Percentiles rank a stretch among this genome's conserved stretches.
These are phyloP conservation scores for Geotrichum carabidarum DNA, from an alignment of 1,139 yeast genomes.

Conservation along the genomic window DNA sequence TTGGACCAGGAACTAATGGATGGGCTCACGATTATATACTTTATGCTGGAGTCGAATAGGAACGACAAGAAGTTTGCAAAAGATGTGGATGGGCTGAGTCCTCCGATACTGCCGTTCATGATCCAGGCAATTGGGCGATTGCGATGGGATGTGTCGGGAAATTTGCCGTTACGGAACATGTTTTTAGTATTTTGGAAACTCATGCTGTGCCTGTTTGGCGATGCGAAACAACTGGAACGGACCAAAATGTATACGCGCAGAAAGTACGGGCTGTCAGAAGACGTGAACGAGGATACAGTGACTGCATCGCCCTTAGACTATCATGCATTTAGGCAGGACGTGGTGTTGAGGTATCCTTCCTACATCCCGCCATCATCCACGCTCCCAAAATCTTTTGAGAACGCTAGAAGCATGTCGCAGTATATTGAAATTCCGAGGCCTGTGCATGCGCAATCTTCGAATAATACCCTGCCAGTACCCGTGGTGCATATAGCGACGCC, in stretches of 20 bases:
- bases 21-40: slow-evolving; percentile 51
- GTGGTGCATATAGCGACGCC: slow-evolving; percentile 79
- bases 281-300: slow-evolving; percentile 26
- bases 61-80: slow-evolving; percentile 27
- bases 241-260: slow-evolving; percentile 49
- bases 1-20: slow-evolving; percentile 37
- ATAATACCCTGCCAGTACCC: slow-evolving; percentile 56
- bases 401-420: slow-evolving; percentile 41
- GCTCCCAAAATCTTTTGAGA: slow-evolving; percentile 45
- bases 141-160: slow-evolving; percentile 48
- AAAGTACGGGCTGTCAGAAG: slow-evolving; percentile 42
- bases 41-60: slow-evolving; percentile 41
- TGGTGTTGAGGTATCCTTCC: slow-evolving; percentile 69
- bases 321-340: slow-evolving; percentile 66
- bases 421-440: slow-evolving; percentile 56
- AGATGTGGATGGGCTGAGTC: slow-evolving; percentile 34
- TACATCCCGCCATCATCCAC: slow-evolving; percentile 48
- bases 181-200: slow-evolving; percentile 55
- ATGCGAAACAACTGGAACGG: slow-evolving; percentile 39
- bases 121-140: slow-evolving; percentile 56
- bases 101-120: slow-evolving; percentile 42
- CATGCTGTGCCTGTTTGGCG: slow-evolving; percentile 66
- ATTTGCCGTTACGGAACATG: slow-evolving; percentile 42
- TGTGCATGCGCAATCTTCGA: slow-evolving; percentile 49
- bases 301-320: slow-evolving; percentile 75